phyloP scores from a whole-genome alignment of 1,284 basidiomycete species.

The Peniophora sp. region DNA sequence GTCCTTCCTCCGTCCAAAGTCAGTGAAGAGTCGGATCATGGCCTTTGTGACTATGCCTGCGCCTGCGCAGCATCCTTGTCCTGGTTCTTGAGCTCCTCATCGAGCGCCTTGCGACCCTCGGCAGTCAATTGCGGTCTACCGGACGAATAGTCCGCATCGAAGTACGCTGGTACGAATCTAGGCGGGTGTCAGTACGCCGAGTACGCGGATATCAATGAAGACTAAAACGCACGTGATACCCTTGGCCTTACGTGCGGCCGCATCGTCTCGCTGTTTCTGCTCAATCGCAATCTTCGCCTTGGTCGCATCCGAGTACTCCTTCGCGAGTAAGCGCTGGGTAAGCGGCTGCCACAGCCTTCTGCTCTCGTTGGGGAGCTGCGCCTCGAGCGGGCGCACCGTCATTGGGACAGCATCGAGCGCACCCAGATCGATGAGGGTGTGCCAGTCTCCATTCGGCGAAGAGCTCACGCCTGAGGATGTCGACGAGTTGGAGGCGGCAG shows the following conservation, averaged over 20 bases:
- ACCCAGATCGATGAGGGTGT: slow-evolving; percentile 72
- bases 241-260: slow-evolving; percentile 75
- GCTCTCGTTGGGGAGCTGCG: slow-evolving; percentile 79
- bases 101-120: slow-evolving; percentile 60
- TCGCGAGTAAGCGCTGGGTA: slow-evolving; percentile 66
- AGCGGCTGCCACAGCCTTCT: slow-evolving; percentile 86
- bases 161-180: slow-evolving; percentile 80
- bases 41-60: no score
- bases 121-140: slow-evolving; percentile 72
- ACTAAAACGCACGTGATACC: slow-evolving; percentile 69
- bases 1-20: no score
- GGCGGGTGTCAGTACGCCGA: slow-evolving; percentile 2
- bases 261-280: slow-evolving; percentile 82
- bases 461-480: slow-evolving; percentile 20
- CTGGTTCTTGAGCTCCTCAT: slow-evolving; percentile 49
- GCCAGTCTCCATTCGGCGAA: slow-evolving; percentile 42
- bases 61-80: slow-evolving; percentile 17
- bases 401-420: slow-evolving; percentile 77
- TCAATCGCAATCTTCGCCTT: slow-evolving; percentile 84
- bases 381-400: slow-evolving; percentile 72
- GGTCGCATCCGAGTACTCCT: slow-evolving; percentile 88
- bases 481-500: slow-evolving; percentile 17
- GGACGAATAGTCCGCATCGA: slow-evolving; percentile 64
- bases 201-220: background rate
- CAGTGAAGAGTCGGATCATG: no score